Evolutionary conservation across 148 eudicot genomes (phyloP).

Genomic region (Cornus controversa): DNA sequence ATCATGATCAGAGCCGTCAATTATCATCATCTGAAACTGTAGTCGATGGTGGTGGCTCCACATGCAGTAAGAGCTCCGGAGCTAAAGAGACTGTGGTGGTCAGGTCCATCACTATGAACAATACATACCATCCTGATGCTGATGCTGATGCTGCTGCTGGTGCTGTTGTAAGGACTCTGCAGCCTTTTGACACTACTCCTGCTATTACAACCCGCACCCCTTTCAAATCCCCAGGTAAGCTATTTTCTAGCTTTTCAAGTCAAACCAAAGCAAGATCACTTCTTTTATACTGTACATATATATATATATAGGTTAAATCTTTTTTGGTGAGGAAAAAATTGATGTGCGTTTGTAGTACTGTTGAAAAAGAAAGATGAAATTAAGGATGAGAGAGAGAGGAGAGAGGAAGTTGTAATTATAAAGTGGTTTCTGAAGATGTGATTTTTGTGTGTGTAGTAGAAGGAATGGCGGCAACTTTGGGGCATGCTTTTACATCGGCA

Average conservation of each 20-base stretch:
- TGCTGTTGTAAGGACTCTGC: constrained; percentile 22
- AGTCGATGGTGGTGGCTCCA: constrained; percentile 28
- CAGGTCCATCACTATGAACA: background rate
- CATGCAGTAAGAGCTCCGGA: too few relatives aligned
- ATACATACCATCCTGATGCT: constrained; percentile 10
- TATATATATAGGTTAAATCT: background rate
- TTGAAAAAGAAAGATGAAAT: too few relatives aligned
- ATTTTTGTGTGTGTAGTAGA: too few relatives aligned
- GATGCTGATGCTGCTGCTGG: background rate
- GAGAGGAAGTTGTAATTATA: too few relatives aligned
- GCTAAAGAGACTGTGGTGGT: too few relatives aligned
- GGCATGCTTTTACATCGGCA: too few relatives aligned
- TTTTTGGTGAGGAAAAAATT: too few relatives aligned
- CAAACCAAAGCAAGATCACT: background rate
- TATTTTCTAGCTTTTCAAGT: background rate
- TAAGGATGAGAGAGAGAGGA: too few relatives aligned
- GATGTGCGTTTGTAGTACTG: too few relatives aligned
- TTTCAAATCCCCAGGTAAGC: constrained; percentile 49
- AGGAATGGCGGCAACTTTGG: too few relatives aligned
- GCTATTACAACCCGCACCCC: background rate
- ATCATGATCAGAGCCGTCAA: constrained; percentile 7
- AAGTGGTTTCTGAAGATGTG: too few relatives aligned
- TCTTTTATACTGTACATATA: background rate
- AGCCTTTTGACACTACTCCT: constrained; percentile 43
- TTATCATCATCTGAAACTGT: background rate